Evolutionary conservation across 805 yeast species (phyloP).

Genomic region (Hyphopichia homilentoma): DNA sequence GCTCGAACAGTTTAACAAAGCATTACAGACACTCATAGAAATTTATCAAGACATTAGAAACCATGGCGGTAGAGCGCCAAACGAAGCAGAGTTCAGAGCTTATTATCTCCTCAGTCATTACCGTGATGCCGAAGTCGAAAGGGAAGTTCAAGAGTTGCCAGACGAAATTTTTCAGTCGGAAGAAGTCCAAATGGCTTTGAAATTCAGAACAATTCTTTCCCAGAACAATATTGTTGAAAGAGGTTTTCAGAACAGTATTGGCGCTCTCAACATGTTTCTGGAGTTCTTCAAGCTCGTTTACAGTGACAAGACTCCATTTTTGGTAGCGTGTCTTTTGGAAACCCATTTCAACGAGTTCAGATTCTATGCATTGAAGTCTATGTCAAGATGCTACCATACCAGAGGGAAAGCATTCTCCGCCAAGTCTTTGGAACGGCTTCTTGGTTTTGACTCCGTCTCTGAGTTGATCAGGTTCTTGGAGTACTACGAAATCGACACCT

Average conservation of each 20-base stretch:
- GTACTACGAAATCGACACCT: conserved; percentile 55
- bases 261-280: conserved; percentile 56
- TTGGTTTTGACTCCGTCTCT: conserved; percentile 65
- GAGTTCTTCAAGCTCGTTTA: conserved; percentile 59
- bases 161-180: conserved; percentile 46
- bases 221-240: conserved; percentile 58
- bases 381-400: conserved; percentile 65
- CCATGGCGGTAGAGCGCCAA: conserved; percentile 64
- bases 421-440: conserved; percentile 39
- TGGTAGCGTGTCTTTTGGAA: conserved; percentile 73
- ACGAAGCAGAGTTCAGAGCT: conserved; percentile 92
- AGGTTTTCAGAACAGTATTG: conserved; percentile 47
- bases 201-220: conserved; percentile 61
- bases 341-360: conserved; percentile 77
- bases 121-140: conserved; percentile 80
- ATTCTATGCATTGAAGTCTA: conserved; percentile 63
- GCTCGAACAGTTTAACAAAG: conserved; percentile 88
- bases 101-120: conserved; percentile 77
- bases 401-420: conserved; percentile 65
- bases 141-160: conserved; percentile 71
- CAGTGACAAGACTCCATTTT: conserved; percentile 51
- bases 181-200: conserved; percentile 66
- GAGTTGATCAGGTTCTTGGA: conserved; percentile 55
- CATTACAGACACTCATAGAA: conserved; percentile 82
- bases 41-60: conserved; percentile 78